Evolutionary conservation across 352 stramenopile genomes (phyloP), one percentile per base, ranked within the genome.

Genomic region (Vaucheria bursata): DNA sequence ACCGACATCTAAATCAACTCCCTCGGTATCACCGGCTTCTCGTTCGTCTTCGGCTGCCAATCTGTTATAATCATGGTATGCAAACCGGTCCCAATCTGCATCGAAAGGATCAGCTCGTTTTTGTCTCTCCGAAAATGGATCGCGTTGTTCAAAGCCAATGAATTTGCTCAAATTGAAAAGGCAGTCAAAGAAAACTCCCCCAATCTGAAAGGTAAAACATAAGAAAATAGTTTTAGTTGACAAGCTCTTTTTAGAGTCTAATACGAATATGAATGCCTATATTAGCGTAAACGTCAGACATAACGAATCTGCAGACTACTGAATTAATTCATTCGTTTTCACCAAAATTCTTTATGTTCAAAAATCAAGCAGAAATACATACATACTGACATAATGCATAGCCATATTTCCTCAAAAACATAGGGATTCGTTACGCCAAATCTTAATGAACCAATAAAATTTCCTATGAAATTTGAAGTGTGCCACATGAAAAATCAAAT

Each of bases 131-230:
- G 96, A 86, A 85, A 99, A 98, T 18, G 95, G 95, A 86, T 99
- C 96, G 29, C 95, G 88, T 84, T 97, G 91, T 87, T 99, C 96
- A 85, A 98, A 99, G 74, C 94, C 89, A 53, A 98, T 95, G 74
- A 99, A 99, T 85, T 99, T 98, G 91, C 96, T 98, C 40, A 99
- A 87, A 86, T 98, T 98, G 88, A 99, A 99, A 31, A 99, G 88
- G 37, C 96, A 95, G 87, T 98, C 97, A 87, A 98, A 99, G 65
- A 99, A 92, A 32, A 97, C 94, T 29, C 96, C 96, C 0, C 92
- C 93, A 29, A 98, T n/a, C n/a, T n/a, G n/a, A n/a, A n/a, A n/a
- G n/a, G n/a, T n/a, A n/a, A n/a, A n/a, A n/a, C n/a, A n/a, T n/a
- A n/a, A n/a, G n/a, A n/a, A n/a, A n/a, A n/a, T n/a, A n/a, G n/a